phyloP scores from a whole-genome alignment of 495 filamentous ascomycete genomes.

The Penicillium egyptiacum region DNA sequence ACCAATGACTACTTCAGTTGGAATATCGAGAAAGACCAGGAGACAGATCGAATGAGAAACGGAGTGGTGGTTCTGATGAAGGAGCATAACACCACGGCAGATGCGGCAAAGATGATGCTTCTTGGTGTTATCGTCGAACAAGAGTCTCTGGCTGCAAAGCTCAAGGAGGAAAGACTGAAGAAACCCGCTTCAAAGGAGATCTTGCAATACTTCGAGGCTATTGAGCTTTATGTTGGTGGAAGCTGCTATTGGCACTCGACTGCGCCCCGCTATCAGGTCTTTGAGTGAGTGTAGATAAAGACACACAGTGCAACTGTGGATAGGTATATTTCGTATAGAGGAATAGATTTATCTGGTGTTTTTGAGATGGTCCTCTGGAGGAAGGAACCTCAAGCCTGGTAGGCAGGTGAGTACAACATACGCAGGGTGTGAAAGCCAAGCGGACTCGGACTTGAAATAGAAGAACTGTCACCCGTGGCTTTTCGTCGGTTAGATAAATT shows the following conservation, averaged over 20 bases:
- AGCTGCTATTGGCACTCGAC: constrained; percentile 17
- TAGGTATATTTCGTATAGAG: not conserved
- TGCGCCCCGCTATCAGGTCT: constrained; percentile 8
- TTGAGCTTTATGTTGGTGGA: constrained; percentile 16
- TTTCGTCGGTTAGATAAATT: not conserved
- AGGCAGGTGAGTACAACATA: not conserved
- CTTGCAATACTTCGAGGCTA: constrained; percentile 13
- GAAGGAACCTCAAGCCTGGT: not conserved
- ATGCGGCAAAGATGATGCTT: constrained; percentile 6
- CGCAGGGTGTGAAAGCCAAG: not conserved
- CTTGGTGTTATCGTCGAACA: constrained; percentile 8
- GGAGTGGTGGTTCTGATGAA: constrained; percentile 13
- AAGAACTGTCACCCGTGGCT: too few species aligned
- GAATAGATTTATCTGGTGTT: not conserved
- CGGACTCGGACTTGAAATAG: not conserved
- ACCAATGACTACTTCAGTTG: constrained; percentile 17
- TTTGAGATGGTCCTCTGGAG: not conserved
- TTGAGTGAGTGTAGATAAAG: not conserved
- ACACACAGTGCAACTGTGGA: not conserved
- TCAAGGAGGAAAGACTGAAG: not conserved
- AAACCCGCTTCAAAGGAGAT: not conserved
- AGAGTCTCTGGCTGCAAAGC: constrained; percentile 1
- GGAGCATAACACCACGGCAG: not conserved
- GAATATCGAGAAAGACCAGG: constrained; percentile 11
- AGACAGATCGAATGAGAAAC: constrained; percentile 11